Base-by-base conservation (phyloP, 192 early-diverging fungal genomes). In the Backusella circina region DNA sequence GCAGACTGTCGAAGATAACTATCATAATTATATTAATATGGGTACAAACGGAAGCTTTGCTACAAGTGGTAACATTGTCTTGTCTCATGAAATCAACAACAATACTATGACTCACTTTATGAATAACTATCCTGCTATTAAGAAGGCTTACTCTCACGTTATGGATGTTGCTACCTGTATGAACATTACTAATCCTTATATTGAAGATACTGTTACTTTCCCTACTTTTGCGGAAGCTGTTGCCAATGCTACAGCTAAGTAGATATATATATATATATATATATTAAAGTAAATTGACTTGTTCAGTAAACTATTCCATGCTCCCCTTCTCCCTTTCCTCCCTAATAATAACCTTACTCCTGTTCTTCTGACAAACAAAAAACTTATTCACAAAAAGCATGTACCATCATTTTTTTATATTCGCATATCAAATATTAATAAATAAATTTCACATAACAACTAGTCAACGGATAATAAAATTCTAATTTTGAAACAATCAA, bases 41-140 rank as follows among this genome's bases (percentile, higher is more conserved):
- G 77, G 77, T 13, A 65, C 26, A 0, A 74, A 79, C 18, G 77
- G 77, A 23, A 79, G 73, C n/a, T 79, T 71, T 31, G 51, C 77
- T 5, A 51, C 64, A 21, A 74, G 7, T 4, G 77, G 77, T 38
- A 79, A 79, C 64, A 71, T 79, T 65, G 77, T 79, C 8, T 65
- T 76, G 10, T 69, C 71, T 65, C 77, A 79, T 33, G 77, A 79
- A 75, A 79, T 79, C 38, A 79, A 79, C 36, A 70, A 74, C 39
- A 36, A 38, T 33, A 79, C 77, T 26, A 79, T 79, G 77, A 30
- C 21, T 23, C 71, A 74, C 39, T 51, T 72, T 21, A 54, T 65
- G 4, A 51, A 74, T 5, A 32, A 79, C 38, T 74, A 69, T 12
- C 77, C 77, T 32, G 67, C 21, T 1, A 79, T 79, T 41, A 69